Percentiles rank a stretch among this genome's conserved stretches.
These are phyloP conservation scores for Backusella luteola DNA, from an alignment of 192 early-diverging fungal species.

Conservation along the genomic window DNA sequence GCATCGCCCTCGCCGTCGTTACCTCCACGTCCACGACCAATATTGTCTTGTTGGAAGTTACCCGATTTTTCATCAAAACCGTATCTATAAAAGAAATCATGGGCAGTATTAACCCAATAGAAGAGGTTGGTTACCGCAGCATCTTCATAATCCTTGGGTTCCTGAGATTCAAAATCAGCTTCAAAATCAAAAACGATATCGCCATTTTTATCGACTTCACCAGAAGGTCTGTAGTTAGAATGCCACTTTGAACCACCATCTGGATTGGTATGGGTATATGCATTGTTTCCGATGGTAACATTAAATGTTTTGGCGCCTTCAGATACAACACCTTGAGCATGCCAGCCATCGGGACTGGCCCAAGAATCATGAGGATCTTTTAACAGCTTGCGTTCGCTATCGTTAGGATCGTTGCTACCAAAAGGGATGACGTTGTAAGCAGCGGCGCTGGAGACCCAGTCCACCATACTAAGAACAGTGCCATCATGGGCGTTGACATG, in stretches of 20 bases:
- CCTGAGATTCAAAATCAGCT: conserved; percentile 52
- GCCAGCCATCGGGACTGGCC: conserved; percentile 75
- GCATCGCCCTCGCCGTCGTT: conserved; percentile 56
- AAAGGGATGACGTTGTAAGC: conserved; percentile 80
- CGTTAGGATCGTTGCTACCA: conserved; percentile 77
- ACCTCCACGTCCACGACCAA: conserved; percentile 54
- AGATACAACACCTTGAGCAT: conserved; percentile 46
- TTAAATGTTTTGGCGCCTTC: conserved; percentile 45
- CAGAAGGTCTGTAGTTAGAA: conserved; percentile 75
- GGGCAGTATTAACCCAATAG: conserved; percentile 90
- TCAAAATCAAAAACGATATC: conserved; percentile 75
- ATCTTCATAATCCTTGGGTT: conserved; percentile 74
- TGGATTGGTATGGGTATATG: conserved; percentile 83
- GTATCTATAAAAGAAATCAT: conserved; percentile 87
- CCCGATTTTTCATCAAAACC: conserved; percentile 91
- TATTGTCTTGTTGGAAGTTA: conserved; percentile 93
- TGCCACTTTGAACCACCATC: conserved; percentile 71
- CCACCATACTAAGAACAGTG: conserved; percentile 67
- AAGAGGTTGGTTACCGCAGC: conserved; percentile 85
- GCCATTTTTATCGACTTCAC: conserved; percentile 36
- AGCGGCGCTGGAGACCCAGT: conserved; percentile 79
- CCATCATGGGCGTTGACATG: conserved; percentile 63
- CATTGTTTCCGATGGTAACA: conserved; percentile 89
- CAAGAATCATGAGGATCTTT: conserved; percentile 49
- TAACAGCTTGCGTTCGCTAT: conserved; percentile 56